phyloP scores from a whole-genome alignment of 2,329 filamentous ascomycete species.

The Atkinsonella hypoxylon region DNA sequence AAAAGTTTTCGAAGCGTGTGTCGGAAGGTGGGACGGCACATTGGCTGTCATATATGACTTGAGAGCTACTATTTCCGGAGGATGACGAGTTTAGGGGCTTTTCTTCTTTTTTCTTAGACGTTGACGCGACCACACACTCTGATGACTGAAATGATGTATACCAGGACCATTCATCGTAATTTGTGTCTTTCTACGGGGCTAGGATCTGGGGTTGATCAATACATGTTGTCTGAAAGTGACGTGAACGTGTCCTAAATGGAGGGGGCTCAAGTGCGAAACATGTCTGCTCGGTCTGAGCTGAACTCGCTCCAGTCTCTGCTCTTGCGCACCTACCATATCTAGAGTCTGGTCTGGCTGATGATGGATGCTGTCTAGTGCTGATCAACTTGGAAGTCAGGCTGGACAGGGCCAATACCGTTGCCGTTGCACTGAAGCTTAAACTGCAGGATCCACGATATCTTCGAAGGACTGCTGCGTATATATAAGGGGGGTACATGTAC shows the following conservation, averaged over 20 bases:
- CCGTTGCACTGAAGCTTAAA: no score
- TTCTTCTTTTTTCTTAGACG: not conserved
- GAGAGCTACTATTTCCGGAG: not conserved
- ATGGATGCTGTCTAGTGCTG: no score
- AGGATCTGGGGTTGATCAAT: not conserved
- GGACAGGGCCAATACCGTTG: no score
- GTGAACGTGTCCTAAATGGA: not conserved
- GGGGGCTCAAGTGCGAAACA: no score
- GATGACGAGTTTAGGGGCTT: not conserved
- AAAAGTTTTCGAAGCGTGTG: not conserved
- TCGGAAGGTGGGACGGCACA: not conserved
- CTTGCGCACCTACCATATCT: no score
- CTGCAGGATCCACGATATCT: no score
- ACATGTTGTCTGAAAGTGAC: not conserved
- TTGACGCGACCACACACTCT: slow-evolving; percentile 7
- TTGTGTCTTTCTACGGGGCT: not conserved
- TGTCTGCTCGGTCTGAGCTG: no score
- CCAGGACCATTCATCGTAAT: slow-evolving; percentile 3
- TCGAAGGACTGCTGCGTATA: no score
- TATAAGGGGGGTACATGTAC: no score
- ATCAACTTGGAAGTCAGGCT: no score
- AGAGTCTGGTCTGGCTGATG: no score
- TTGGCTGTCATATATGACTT: not conserved
- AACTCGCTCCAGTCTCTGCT: no score
- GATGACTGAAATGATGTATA: slow-evolving; percentile 18